Percentiles rank a stretch among this genome's conserved stretches.
These are phyloP conservation scores for Grigorovia jiainica DNA, from an alignment of 805 yeast species.

Conservation along the genomic window DNA sequence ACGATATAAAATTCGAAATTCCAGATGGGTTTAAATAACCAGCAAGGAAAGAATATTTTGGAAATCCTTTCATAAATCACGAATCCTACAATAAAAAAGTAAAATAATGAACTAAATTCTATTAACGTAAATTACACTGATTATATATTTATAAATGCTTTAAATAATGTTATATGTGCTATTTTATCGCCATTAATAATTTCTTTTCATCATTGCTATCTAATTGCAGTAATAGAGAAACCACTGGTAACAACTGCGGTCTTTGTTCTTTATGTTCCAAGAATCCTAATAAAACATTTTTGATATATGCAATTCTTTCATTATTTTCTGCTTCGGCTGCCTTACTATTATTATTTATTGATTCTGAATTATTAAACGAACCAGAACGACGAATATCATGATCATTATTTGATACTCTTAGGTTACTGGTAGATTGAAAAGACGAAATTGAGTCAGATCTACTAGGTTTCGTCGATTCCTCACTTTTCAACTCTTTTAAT, in stretches of 20 bases:
- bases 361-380: conserved; percentile 6
- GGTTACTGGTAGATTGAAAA: conserved; percentile 5
- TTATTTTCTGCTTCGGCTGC: conserved; percentile 21
- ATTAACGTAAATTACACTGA: no score
- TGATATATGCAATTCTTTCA: conserved; percentile 62
- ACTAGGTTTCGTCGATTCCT: conserved; percentile 23
- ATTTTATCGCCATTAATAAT: conserved; percentile 43
- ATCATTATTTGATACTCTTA: conserved; percentile 5
- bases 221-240: conserved; percentile 63
- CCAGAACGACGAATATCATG: conserved; percentile 12
- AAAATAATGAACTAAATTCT: no score
- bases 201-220: conserved; percentile 65
- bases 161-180: background rate
- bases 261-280: conserved; percentile 91
- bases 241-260: conserved; percentile 72
- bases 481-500: conserved; percentile 29
- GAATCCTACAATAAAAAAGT: no score
- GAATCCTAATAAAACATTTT: conserved; percentile 85
- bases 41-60: background rate
- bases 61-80: no score
- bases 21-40: background rate
- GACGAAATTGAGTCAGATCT: conserved; percentile 32
- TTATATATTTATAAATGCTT: background rate
- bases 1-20: background rate
- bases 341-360: background rate